phyloP scores from a whole-genome alignment of 2,329 filamentous ascomycete genomes.

The Pyrenophora teres region DNA sequence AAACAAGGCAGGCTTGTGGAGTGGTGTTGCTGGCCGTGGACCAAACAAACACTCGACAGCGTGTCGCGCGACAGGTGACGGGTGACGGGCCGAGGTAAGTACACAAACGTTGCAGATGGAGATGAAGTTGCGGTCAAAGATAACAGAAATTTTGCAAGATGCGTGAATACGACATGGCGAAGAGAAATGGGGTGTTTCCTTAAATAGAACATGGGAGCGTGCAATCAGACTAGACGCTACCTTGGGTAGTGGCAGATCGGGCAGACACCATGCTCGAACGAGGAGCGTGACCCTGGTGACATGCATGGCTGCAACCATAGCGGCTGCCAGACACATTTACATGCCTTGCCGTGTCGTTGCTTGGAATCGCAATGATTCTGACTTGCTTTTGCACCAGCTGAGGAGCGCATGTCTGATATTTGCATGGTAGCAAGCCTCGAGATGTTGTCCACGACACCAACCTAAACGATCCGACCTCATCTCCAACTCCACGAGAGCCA shows the following conservation, averaged over 20 bases:
- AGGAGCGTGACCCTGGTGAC: slow-evolving; percentile 8
- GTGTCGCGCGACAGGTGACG: not conserved
- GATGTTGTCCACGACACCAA: not conserved
- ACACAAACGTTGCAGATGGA: not conserved
- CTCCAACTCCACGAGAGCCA: slow-evolving; percentile 1
- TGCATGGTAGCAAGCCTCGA: not conserved
- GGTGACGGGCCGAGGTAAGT: not conserved
- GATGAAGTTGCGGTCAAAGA: slow-evolving; percentile 1
- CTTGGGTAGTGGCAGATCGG: slow-evolving; percentile 9
- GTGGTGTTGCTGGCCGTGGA: not conserved
- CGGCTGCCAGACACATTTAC: slow-evolving; percentile 7
- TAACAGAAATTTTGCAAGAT: slow-evolving; percentile 1
- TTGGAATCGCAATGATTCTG: slow-evolving; percentile 2
- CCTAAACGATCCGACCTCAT: slow-evolving; percentile 9
- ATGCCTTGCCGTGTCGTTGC: not conserved
- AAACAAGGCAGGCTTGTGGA: not conserved
- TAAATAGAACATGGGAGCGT: slow-evolving; percentile 10
- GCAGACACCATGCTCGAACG: slow-evolving; percentile 7
- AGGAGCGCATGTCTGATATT: not conserved
- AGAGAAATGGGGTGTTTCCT: slow-evolving; percentile 2
- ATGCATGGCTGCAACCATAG: slow-evolving; percentile 11
- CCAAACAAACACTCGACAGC: slow-evolving; percentile 1
- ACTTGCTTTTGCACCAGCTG: slow-evolving; percentile 7
- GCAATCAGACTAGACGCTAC: slow-evolving; percentile 3
- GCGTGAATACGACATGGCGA: slow-evolving; percentile 4